These are phyloP conservation scores for Pisolithus microcarpus DNA, from an alignment of 768 basidiomycete species.

Conservation along the genomic window DNA sequence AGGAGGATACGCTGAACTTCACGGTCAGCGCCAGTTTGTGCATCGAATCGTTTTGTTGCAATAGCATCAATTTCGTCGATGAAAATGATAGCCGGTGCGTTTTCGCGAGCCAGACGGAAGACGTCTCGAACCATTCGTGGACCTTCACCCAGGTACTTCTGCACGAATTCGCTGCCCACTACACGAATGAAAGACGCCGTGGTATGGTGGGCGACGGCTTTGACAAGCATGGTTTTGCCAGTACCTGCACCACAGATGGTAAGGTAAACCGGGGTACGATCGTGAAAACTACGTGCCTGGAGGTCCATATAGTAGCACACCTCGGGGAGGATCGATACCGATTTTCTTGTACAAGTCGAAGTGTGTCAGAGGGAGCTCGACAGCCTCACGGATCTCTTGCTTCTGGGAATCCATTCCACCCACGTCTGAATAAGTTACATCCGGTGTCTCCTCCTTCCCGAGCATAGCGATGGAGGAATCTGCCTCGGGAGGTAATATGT, in stretches of 20 bases:
- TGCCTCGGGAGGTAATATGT: slow-evolving; percentile 96
- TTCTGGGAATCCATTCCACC: slow-evolving; percentile 98
- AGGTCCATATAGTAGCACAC: slow-evolving; percentile 93
- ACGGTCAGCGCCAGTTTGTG: slow-evolving; percentile 96
- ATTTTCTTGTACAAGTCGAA: slow-evolving; percentile 99
- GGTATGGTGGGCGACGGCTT: slow-evolving; percentile 98
- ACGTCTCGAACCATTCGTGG: slow-evolving; percentile 99
- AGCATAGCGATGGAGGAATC: slow-evolving; percentile 97
- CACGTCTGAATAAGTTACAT: slow-evolving; percentile 89
- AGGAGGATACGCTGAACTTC: slow-evolving; percentile 98
- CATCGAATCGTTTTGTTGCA: slow-evolving; percentile 98
- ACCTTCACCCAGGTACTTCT: slow-evolving; percentile 98
- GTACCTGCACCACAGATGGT: slow-evolving; percentile 55
- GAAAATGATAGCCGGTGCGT: slow-evolving; percentile 96
- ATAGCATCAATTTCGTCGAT: slow-evolving; percentile 99
- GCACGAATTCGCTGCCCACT: slow-evolving; percentile 97
- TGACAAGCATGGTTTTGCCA: slow-evolving; percentile 99
- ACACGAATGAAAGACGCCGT: slow-evolving; percentile 97
- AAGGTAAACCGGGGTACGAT: neutral
- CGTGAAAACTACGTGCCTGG: slow-evolving; percentile 53
- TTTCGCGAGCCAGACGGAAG: slow-evolving; percentile 95
- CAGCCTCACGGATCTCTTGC: slow-evolving; percentile 97
- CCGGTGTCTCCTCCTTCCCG: slow-evolving; percentile 88
- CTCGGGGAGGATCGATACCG: slow-evolving; percentile 97
- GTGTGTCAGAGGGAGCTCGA: slow-evolving; percentile 93